phyloP scores from a whole-genome alignment of 352 stramenopile species.

The Phytophthora kernoviae region DNA sequence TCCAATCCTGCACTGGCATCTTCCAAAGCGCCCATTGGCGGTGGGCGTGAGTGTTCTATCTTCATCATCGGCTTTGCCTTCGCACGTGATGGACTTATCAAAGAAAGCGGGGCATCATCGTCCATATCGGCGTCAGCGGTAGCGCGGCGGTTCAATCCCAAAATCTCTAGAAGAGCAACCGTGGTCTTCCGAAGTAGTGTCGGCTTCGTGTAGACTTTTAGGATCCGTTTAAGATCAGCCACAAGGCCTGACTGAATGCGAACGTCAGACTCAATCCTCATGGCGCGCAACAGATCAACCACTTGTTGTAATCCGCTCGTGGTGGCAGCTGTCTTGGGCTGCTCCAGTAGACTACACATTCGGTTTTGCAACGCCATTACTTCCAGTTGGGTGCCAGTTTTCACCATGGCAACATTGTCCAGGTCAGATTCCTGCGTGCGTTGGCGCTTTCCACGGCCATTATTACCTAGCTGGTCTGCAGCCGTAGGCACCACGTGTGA shows the following conservation, averaged over 20 bases:
- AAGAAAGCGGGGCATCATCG: conserved; percentile 42
- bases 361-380: conserved; percentile 72
- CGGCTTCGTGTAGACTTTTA: conserved; percentile 82
- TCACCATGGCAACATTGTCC: conserved; percentile 69
- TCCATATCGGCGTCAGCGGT: conserved; percentile 50
- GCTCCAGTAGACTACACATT: conserved; percentile 63
- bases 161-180: conserved; percentile 67
- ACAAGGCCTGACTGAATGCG: conserved; percentile 74
- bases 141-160: conserved; percentile 69
- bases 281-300: conserved; percentile 75
- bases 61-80: conserved; percentile 26
- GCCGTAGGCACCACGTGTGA: conserved; percentile 56
- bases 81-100: conserved; percentile 36
- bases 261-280: conserved; percentile 77
- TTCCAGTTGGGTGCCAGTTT: conserved; percentile 63
- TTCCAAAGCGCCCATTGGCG: conserved; percentile 21
- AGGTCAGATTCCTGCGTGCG: conserved; percentile 69
- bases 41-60: conserved; percentile 4
- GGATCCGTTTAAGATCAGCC: conserved; percentile 75
- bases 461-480: conserved; percentile 39
- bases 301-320: conserved; percentile 81
- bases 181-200: conserved; percentile 75
- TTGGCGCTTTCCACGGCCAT: conserved; percentile 51
- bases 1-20: conserved; percentile 19
- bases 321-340: conserved; percentile 54